A percentile compares a stretch with the other conserved stretches of the same genome.
phyloP scores from a whole-genome alignment of 306 rosid species.

The Begonia peltatifolia region DNA sequence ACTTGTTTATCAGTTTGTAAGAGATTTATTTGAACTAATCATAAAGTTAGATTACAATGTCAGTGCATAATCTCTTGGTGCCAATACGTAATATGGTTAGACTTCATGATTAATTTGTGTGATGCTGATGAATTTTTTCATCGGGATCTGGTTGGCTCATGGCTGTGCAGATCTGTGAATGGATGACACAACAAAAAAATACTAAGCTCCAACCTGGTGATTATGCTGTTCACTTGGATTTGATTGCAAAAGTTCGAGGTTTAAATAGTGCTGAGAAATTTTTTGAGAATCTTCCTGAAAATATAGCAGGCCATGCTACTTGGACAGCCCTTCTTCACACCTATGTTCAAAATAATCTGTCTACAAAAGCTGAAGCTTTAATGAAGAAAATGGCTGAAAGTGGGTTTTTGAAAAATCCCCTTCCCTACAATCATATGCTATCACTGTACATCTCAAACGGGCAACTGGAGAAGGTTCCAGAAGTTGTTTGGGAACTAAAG shows the following conservation, averaged over 20 bases:
- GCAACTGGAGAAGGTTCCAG: conserved; percentile 49
- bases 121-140: not conserved
- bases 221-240: conserved; percentile 83
- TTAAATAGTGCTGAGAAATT: conserved; percentile 71
- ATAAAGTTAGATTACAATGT: too few species aligned
- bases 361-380: conserved; percentile 66
- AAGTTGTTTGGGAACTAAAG: conserved; percentile 43
- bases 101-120: not conserved
- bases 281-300: conserved; percentile 74
- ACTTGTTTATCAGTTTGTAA: too few species aligned
- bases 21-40: too few species aligned
- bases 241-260: conserved; percentile 82
- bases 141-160: conserved; percentile 5
- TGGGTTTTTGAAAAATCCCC: conserved; percentile 39
- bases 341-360: conserved; percentile 48
- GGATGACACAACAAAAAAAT: conserved; percentile 70
- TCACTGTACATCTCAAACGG: conserved; percentile 53
- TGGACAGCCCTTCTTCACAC: conserved; percentile 69
- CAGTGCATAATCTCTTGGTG: too few species aligned
- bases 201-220: conserved; percentile 59
- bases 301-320: conserved; percentile 28
- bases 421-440: conserved; percentile 77
- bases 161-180: conserved; percentile 59
- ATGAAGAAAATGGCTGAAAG: conserved; percentile 67
- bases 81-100: too few species aligned